These are phyloP conservation scores for Suhomyces emberorum DNA, from an alignment of 805 yeast species.

Conservation along the genomic window DNA sequence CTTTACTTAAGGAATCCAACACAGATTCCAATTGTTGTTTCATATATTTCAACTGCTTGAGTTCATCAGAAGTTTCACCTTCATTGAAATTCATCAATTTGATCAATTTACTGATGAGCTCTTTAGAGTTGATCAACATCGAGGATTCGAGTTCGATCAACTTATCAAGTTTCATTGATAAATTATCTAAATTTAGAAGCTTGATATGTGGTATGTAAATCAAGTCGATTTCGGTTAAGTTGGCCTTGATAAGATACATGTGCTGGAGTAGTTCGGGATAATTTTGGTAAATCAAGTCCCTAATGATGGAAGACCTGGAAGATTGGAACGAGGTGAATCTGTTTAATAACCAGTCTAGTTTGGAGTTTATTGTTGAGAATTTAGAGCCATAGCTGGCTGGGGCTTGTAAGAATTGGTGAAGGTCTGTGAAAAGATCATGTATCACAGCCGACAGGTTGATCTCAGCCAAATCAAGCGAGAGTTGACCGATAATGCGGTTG, in stretches of 20 bases:
- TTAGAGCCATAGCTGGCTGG: not conserved
- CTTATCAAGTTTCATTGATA: slow-evolving; percentile 8
- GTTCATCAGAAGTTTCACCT: not conserved
- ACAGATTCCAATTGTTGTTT: not conserved
- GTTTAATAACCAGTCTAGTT: not conserved
- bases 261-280: slow-evolving; percentile 13
- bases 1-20: not conserved
- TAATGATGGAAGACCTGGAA: slow-evolving; percentile 4
- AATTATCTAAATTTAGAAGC: slow-evolving; percentile 8
- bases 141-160: slow-evolving; percentile 12
- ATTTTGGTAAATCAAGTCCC: slow-evolving; percentile 11
- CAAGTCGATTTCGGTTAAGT: slow-evolving; percentile 13
- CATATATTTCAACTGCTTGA: not conserved
- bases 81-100: not conserved
- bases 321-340: not conserved
- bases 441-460: not conserved
- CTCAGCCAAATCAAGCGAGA: slow-evolving; percentile 1
- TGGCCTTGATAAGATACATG: slow-evolving; percentile 10
- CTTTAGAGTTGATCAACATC: not conserved
- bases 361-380: not conserved
- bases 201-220: slow-evolving; percentile 13
- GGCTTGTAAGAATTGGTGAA: not conserved
- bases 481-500: slow-evolving; percentile 6
- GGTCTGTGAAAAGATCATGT: not conserved
- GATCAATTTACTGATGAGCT: not conserved